phyloP scores from a whole-genome alignment of 768 basidiomycete species.

The Pleurotus cornucopiae region DNA sequence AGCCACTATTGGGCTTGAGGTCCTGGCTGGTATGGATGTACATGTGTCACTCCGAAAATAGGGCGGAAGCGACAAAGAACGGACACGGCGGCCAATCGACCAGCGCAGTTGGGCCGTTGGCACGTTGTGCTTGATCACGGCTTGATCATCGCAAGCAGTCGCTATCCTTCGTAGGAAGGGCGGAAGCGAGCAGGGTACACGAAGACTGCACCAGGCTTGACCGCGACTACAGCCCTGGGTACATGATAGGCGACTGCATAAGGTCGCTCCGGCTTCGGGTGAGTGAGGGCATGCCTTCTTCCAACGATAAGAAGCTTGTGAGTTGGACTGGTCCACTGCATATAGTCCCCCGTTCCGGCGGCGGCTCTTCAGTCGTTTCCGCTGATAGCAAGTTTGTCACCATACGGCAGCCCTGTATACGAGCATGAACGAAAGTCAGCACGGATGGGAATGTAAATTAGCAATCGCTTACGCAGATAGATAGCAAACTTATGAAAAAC shows the following conservation, averaged over 20 bases:
- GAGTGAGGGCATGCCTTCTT: background rate
- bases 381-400: conserved; percentile 2
- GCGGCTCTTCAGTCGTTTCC: background rate
- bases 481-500: background rate
- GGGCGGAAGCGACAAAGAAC: background rate
- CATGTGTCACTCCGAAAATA: background rate
- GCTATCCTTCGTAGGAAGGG: no score
- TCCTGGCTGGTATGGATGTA: background rate
- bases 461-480: background rate
- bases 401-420: conserved; percentile 5
- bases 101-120: no score
- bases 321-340: background rate
- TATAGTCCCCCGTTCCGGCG: background rate
- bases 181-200: no score
- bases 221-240: no score
- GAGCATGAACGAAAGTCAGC: background rate
- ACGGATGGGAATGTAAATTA: background rate
- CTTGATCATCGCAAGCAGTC: no score
- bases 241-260: no score
- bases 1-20: no score
- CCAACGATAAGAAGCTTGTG: conserved; percentile 1
- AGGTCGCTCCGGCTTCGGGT: background rate
- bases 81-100: no score
- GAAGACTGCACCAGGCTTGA: no score
- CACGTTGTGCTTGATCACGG: no score